Conservation (phyloP, 208 protist species). For the Acanthamoeba lenticulata region DNA sequence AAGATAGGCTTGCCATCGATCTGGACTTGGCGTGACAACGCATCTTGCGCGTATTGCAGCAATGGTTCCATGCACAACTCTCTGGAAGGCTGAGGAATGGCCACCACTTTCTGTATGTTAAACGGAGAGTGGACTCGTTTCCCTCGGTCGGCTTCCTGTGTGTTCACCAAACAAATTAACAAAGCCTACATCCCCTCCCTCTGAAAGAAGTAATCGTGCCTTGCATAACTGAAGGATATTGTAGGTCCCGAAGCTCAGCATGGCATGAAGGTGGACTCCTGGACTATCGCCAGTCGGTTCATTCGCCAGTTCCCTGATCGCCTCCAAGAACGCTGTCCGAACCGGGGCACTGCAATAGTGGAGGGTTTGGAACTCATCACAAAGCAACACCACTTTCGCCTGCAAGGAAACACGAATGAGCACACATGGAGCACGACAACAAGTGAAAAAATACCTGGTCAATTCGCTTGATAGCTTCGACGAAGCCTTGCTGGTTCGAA, state of each 20-base stretch:
- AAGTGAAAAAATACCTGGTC: not conserved
- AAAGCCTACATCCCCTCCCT: not conserved
- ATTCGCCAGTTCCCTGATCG: not conserved
- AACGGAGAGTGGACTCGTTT: not conserved
- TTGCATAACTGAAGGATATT: constrained; percentile 59
- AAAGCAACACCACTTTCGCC: constrained; percentile 39
- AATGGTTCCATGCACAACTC: not conserved
- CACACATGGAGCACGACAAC: not conserved
- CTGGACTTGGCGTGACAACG: not conserved
- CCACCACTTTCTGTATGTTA: not conserved
- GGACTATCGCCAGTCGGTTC: not conserved
- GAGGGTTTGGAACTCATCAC: constrained; percentile 61
- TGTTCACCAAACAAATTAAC: not conserved
- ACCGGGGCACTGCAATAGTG: not conserved
- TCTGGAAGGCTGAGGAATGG: not conserved
- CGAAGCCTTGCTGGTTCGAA: constrained; percentile 60
- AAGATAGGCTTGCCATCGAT: not conserved
- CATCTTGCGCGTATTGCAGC: not conserved
- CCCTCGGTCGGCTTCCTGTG: not conserved
- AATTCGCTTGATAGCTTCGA: not conserved
- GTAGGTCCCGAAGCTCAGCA: constrained; percentile 59
- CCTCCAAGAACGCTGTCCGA: constrained; percentile 8
- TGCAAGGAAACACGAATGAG: not conserved
- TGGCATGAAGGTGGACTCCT: constrained; percentile 9
- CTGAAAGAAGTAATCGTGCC: not conserved